Evolutionary conservation across 2,329 filamentous ascomycete genomes (phyloP), one percentile per base, ranked within the genome.

Genomic region (Erysiphe pulchra): DNA sequence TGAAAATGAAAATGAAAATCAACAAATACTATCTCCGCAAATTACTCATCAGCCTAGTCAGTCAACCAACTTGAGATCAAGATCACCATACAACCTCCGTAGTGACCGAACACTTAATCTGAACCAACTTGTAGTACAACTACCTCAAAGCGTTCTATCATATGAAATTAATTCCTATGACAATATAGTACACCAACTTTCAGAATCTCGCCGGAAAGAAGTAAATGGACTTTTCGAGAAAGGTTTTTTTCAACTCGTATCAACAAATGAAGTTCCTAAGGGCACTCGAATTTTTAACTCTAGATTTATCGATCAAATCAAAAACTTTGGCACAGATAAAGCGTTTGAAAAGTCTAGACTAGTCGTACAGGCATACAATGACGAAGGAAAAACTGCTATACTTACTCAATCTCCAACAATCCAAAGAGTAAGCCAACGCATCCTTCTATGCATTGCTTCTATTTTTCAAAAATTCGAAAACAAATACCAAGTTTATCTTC

Each of bases 331-430:
- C 9, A 33, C 42, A 18, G 16, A 44, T 4, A 44, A 34, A 44
- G 42, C 42, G 2, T 41, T 41, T 13, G 20, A 46, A 33, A 46
- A 46, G 24, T 46, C 44, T 28, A 12, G 44, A 33, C 14, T 41
- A 9, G 36, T 46, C 5, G 37, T 48, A 24, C 48, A 50, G 32
- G 46, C 13, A 2, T 50, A 48, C 24, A 46, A 50, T 10, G 46
- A 48, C 31, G 18, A 44, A 2, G 46, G 44, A 31, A 50, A 50
- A 42, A 11, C 34, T 10, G n/a, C 24, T 11, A 42, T 50, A 20
- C 24, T 50, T 2, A 50, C 48, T 4, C 32, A 47, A 38, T 45
- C 46, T 18, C 45, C 42, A 9, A 49, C 43, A 33, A 49, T 49
- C 17, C 46, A 47, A 41, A 24, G 42, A n/a, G 28, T 30, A 9